phyloP scores from a whole-genome alignment of 768 basidiomycete genomes.

The Tylopilus rubrobrunneus region DNA sequence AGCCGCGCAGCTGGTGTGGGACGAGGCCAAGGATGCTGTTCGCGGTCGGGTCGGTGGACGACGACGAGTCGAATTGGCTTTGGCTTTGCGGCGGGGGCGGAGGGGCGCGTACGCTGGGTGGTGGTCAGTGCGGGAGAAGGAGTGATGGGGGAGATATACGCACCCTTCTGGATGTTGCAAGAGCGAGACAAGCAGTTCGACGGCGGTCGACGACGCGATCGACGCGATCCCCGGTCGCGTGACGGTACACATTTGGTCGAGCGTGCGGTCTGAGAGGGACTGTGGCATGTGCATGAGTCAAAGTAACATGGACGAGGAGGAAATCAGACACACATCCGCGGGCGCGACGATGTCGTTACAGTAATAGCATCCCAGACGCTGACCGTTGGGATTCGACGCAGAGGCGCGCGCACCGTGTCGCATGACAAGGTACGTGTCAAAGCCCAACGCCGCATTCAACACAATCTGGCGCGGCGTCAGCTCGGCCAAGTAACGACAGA shows the following conservation, averaged over 20 bases:
- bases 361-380: constrained; percentile 87
- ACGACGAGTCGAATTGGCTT: constrained; percentile 15
- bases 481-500: neutral
- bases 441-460: constrained; percentile 91
- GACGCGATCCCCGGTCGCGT: constrained; percentile 92
- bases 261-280: constrained; percentile 82
- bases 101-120: constrained; percentile 46
- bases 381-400: constrained; percentile 24
- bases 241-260: constrained; percentile 99
- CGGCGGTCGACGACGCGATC: constrained; percentile 87
- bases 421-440: constrained; percentile 97
- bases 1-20: constrained; percentile 93
- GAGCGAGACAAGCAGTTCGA: constrained; percentile 85
- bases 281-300: constrained; percentile 11
- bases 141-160: neutral
- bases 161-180: constrained; percentile 90
- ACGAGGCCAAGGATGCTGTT: constrained; percentile 75
- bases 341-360: constrained; percentile 99
- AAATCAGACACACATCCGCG: constrained; percentile 62
- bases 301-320: neutral
- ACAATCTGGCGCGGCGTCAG: constrained; percentile 59
- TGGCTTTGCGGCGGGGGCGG: constrained; percentile 55
- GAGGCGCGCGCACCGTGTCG: constrained; percentile 73
- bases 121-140: neutral
- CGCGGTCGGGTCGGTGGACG: constrained; percentile 11